Conservation (phyloP, 306 rosid genomes). For the Castanea mollissima region DNA sequence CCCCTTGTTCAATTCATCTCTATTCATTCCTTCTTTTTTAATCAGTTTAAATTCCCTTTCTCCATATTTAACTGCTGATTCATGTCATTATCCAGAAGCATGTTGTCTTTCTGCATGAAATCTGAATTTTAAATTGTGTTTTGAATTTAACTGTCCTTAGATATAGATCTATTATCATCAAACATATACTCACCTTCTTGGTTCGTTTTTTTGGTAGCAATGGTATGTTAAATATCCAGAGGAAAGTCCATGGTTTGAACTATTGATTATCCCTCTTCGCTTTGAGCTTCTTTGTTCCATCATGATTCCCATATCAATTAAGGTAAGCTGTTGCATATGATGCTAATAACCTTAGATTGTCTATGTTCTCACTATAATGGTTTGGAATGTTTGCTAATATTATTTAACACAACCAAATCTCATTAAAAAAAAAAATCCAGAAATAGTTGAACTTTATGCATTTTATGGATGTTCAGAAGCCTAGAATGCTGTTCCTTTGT, state of each 20-base stretch:
- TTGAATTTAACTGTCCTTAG: slow-evolving; percentile 7
- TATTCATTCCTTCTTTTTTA: not conserved
- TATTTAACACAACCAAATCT: not conserved
- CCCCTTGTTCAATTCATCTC: not conserved
- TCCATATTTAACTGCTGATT: not conserved
- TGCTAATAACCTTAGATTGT: slow-evolving; percentile 6
- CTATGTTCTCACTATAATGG: slow-evolving; percentile 10
- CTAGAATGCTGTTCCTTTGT: too few relatives aligned
- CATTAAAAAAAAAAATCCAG: not conserved
- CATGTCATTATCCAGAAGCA: not conserved
- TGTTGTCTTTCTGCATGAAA: not conserved
- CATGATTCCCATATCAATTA: slow-evolving; percentile 99
- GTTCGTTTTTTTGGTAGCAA: slow-evolving; percentile 42
- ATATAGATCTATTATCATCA: slow-evolving; percentile 24
- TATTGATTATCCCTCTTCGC: slow-evolving; percentile 91
- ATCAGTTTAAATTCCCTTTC: not conserved
- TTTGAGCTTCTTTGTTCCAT: slow-evolving; percentile 98
- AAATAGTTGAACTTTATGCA: too few relatives aligned
- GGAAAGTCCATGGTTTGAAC: slow-evolving; percentile 96
- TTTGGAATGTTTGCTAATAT: slow-evolving; percentile 13
- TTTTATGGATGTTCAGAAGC: too few relatives aligned
- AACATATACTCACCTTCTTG: slow-evolving; percentile 12
- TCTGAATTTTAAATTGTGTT: slow-evolving; percentile 1
- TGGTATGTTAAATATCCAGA: slow-evolving; percentile 92
- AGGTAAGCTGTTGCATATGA: slow-evolving; percentile 53